Evolutionary conservation across 371 early-diverging fungal genomes (phyloP).

Genomic region (Nematocida ironsii): DNA sequence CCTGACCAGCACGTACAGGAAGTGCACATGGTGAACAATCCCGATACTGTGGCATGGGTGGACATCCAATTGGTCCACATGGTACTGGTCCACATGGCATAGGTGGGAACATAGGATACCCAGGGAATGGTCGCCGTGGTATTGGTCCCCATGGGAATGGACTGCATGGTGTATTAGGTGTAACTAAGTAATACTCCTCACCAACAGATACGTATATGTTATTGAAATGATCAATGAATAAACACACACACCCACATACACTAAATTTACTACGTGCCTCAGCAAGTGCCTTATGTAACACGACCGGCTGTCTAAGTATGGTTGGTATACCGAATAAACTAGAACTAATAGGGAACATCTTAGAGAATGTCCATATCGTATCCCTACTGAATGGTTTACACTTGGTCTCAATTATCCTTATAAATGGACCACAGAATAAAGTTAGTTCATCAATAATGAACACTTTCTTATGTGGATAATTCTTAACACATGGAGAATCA

Average conservation of each 20-base stretch:
- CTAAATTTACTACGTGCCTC: slow-evolving; percentile 47
- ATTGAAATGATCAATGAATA: slow-evolving; percentile 57
- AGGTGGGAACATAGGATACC: not conserved
- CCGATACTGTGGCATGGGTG: slow-evolving; percentile 11
- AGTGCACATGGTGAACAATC: slow-evolving; percentile 32
- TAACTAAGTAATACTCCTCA: slow-evolving; percentile 28
- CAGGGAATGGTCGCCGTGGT: slow-evolving; percentile 3
- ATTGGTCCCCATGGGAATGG: slow-evolving; percentile 24
- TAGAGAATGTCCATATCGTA: slow-evolving; percentile 42
- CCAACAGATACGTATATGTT: slow-evolving; percentile 48
- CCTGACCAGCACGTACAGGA: slow-evolving; percentile 18
- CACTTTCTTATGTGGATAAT: slow-evolving; percentile 51
- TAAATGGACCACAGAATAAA: slow-evolving; percentile 35
- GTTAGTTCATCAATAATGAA: slow-evolving; percentile 52
- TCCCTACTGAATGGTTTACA: slow-evolving; percentile 29
- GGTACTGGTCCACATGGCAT: slow-evolving; percentile 4
- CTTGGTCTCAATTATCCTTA: slow-evolving; percentile 52
- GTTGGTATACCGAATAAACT: slow-evolving; percentile 11
- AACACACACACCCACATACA: slow-evolving; percentile 52
- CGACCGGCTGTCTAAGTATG: slow-evolving; percentile 14
- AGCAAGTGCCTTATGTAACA: slow-evolving; percentile 43
- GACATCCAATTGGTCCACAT: slow-evolving; percentile 6
- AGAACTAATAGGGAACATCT: slow-evolving; percentile 10
- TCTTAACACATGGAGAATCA: slow-evolving; percentile 50
- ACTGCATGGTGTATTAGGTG: not conserved